Evolutionary conservation across 768 basidiomycete species (phyloP), one percentile per base, ranked within the genome.

Genomic region (Tephrocybe rancida): DNA sequence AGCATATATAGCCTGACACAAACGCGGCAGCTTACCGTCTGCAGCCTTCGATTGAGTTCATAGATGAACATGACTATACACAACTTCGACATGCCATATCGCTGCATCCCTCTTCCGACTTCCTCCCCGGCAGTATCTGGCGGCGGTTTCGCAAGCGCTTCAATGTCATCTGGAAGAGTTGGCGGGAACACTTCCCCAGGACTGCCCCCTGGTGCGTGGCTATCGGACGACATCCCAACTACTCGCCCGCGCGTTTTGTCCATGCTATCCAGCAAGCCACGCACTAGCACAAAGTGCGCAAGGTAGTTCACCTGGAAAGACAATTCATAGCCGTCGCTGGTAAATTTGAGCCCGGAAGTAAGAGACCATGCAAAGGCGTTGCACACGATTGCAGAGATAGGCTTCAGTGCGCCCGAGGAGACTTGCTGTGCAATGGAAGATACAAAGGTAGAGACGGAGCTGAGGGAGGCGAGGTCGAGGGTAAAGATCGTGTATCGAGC

Each of bases 331-430:
- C 49, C 46, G 13, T 57, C 43, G 5, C 25, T 14, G 22, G 42
- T 57, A 19, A 48, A 39, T 19, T 51, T 10, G 32, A 52, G 25
- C 9, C 51, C 51, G 18, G 29, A 21, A 24, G 42, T 44, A 10
- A 57, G 43, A 35, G 51, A 57, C 52, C 56, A 57, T 11, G 47
- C 35, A 24, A 54, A 57, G n/a, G 51, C 56, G 19, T 56, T 53
- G 47, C 51, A 57, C 13, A 49, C 34, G 16, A 57, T 53, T 2
- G 37, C 41, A 13, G 35, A 22, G n/a, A n/a, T 49, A 13, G 37
- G 46, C 1, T n/a, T 44, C n/a, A 56, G 46, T 8, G 25, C 18
- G 10, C 43, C 42, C 6, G 41, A 29, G 25, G 42, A 11, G 5
- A 57, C 47, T 25, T 57, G 48, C 18, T 21, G n/a, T 7, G 26